Evolutionary conservation across 2,329 filamentous ascomycete genomes (phyloP), one percentile per base, ranked within the genome.

Genomic region (Clonostachys rhizophaga): DNA sequence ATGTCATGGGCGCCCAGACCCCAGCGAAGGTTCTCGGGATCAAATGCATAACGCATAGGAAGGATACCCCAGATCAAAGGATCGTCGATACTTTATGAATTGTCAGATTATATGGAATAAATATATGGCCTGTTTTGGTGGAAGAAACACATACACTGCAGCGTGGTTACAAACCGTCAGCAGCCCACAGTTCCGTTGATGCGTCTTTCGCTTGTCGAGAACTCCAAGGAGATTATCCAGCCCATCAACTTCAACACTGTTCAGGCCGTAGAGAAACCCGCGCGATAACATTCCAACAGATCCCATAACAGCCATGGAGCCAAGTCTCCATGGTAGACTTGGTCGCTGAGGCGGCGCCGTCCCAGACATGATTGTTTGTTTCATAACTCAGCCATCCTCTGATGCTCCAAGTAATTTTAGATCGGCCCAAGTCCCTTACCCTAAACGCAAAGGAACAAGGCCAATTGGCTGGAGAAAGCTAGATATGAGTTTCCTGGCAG

Each of bases 1-100:
- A 99, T 91, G 66, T 99, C 94, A 64, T 96, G 89, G 58, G 91
- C 95, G 20, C 89, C 94, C 47, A 99, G 78, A 10, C 86, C 83
- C 90, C 91, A 97, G 63, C 94, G 83, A 59, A 91, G 76, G 61
- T 91, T 94, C 47, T 78, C 74, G 17, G 87, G 81, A 49, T 84
- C 81, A 58, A 87, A 83, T 53, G 81, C 72, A 60, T 94, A 89
- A 44, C 79, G 76, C 42, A 89, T 65, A 2, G 94, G 94, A 5
- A 99, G 71, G 35, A 90, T 81, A 16, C 92, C 94, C 92, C 92
- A 99, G 56, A 96, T 84, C 49, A 97, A 70, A 24, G 94, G 94
- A 69, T 99, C 94, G 68, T 99, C 94, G 57, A 97, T 71, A 49
- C 92, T 96, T 64, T 24, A 14, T 24, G 9, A 56, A 44, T 34